Evolutionary conservation across 305 asterid genomes (phyloP), one percentile per base, ranked within the genome.

Genomic region (Fraxinus sp.): DNA sequence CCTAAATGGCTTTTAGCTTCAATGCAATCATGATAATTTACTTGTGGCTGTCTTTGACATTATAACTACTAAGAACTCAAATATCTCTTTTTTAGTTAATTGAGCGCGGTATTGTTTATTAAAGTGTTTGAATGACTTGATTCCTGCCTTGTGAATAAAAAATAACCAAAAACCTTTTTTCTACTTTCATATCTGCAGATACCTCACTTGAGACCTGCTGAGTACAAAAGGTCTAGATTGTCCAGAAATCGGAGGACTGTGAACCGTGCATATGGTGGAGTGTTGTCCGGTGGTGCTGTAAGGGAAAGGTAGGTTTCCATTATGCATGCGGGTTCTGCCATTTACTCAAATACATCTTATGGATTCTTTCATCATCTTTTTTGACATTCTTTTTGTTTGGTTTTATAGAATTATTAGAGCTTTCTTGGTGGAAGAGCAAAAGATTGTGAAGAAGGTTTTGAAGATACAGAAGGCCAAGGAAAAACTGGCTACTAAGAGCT

Each of bases 151-250:
- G 28, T 6, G 1, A n/a, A 18, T 41, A 59, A 20, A 59, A 26
- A 66, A 43, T 14, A 24, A 66, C 13, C 7, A 0, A 7, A 7
- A 5, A 7, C 13, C 0, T 18, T 66, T 66, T 28, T 66, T 64
- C 2, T 10, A 1, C 16, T 13, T 75, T 28, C 5, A 14, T 14
- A 32, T 77, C 7, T 24, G 26, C 70, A 77, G 82, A 79, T 79
- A 35, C 82, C 82, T 18, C 82, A 79, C 64, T 64, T 79, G 82
- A 79, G 82, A 68, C 82, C 82, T 79, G 37, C 82, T 11, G 82
- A 79, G 37, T 79, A 79, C 37, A 79, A 64, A 59, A 35, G 77
- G 41, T 79, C 82, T 64, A 79, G 82, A 35, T 64, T 79, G 26
- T 66, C 82, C n/a, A 79, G 77, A 68, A 79, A 79, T n/a, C 75